A percentile compares a stretch with the other conserved stretches of the same genome.
These are phyloP conservation scores for Rhodotorula mucilaginosa DNA, from an alignment of 1,284 basidiomycete species.

Conservation along the genomic window DNA sequence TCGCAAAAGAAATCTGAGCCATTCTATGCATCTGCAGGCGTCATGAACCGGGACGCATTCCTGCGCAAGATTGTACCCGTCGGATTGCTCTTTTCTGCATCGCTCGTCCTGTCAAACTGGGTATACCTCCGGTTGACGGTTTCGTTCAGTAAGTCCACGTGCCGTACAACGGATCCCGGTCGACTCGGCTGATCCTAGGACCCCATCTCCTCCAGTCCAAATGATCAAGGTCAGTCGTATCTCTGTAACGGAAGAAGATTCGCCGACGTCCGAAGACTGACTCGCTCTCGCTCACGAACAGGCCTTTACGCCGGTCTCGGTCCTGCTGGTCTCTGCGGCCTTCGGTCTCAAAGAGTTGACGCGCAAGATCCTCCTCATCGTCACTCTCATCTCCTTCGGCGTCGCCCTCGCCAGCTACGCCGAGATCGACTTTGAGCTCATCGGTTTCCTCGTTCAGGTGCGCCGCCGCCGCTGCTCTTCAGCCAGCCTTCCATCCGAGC, in stretches of 20 bases:
- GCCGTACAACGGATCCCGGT: no score
- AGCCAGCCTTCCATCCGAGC: not conserved
- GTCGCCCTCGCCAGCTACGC: conserved; percentile 59
- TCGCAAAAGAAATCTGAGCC: not conserved
- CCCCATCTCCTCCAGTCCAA: conserved; percentile 56
- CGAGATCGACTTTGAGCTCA: conserved; percentile 77
- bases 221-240: conserved; percentile 87
- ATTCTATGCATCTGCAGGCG: not conserved
- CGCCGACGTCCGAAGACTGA: not conserved
- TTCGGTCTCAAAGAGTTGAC: conserved; percentile 85
- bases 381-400: conserved; percentile 25
- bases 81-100: conserved; percentile 85
- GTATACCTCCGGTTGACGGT: conserved; percentile 90
- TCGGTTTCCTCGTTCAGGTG: conserved; percentile 68
- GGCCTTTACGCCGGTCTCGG: conserved; percentile 96
- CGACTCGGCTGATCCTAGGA: no score
- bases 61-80: conserved; percentile 87
- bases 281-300: conserved; percentile 45
- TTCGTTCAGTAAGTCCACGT: conserved; percentile 60
- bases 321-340: conserved; percentile 88
- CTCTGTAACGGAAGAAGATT: no score
- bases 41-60: conserved; percentile 65
- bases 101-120: conserved; percentile 87
- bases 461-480: conserved; percentile 21
- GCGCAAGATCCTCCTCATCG: conserved; percentile 24